A percentile compares a stretch with the other conserved stretches of the same genome.
Conservation (phyloP, 2,329 filamentous ascomycete genomes). For the Calonectria pseudoreteaudii region DNA sequence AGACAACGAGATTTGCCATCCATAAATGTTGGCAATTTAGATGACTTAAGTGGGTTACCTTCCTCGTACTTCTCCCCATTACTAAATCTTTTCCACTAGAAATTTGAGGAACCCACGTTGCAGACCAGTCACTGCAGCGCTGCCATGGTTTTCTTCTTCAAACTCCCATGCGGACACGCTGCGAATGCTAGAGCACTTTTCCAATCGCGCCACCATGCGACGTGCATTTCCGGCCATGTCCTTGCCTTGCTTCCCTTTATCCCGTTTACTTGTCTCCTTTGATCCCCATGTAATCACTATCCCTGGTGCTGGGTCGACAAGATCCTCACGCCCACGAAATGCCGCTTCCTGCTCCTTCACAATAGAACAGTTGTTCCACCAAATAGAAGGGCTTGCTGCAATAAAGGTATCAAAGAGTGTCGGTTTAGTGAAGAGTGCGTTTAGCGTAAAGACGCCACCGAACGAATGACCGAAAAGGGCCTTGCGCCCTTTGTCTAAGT, state of each 20-base stretch:
- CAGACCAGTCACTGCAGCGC: constrained; percentile 34
- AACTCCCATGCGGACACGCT: constrained; percentile 42
- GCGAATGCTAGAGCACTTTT: constrained; percentile 29
- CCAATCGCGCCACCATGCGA: constrained; percentile 35
- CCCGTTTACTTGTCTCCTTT: constrained; percentile 32
- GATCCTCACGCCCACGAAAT: constrained; percentile 34
- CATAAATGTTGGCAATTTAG: too few relatives aligned
- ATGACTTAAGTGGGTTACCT: background rate
- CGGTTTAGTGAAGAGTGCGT: constrained; percentile 55
- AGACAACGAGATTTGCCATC: too few relatives aligned
- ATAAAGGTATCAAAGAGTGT: constrained; percentile 57
- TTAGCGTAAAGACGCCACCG: constrained; percentile 59
- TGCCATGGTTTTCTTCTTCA: constrained; percentile 42
- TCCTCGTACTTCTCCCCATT: background rate
- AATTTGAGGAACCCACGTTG: constrained; percentile 38
- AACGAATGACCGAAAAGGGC: constrained; percentile 63
- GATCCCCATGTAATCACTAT: constrained; percentile 49
- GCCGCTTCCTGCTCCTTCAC: constrained; percentile 44
- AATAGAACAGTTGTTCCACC: constrained; percentile 59
- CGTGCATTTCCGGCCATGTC: constrained; percentile 35
- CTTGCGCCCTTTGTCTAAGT: constrained; percentile 50
- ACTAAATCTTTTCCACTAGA: constrained; percentile 15
- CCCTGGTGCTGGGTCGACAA: constrained; percentile 36
- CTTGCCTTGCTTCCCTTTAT: constrained; percentile 26
- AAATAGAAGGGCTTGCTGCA: constrained; percentile 59